phyloP scores from a whole-genome alignment of 1,284 basidiomycete genomes.

The Pyrrhoderma noxium region DNA sequence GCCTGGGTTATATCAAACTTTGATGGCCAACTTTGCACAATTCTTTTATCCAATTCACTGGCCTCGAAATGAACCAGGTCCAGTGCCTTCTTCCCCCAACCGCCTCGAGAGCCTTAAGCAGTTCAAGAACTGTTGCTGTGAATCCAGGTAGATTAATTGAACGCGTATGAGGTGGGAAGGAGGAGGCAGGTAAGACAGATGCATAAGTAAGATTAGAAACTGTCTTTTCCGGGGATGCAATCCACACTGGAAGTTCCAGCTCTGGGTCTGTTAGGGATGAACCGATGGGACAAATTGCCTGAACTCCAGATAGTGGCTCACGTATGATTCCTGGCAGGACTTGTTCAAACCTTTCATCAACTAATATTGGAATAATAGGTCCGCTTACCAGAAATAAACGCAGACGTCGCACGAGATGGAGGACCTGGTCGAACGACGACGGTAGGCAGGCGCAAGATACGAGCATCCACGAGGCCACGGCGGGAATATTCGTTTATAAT shows the following conservation, averaged over 20 bases:
- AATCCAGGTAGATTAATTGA: slow-evolving; percentile 45
- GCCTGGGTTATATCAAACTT: slow-evolving; percentile 39
- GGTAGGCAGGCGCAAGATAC: slow-evolving; percentile 55
- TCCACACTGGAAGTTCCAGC: slow-evolving; percentile 44
- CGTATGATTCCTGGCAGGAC: slow-evolving; percentile 43
- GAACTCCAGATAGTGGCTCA: slow-evolving; percentile 49
- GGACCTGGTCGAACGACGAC: slow-evolving; percentile 52
- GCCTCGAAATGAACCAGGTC: slow-evolving; percentile 36
- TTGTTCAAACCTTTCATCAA: background rate
- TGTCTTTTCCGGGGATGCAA: slow-evolving; percentile 46
- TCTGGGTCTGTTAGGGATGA: slow-evolving; percentile 36
- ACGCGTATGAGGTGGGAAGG: slow-evolving; percentile 44
- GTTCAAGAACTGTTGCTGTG: slow-evolving; percentile 39
- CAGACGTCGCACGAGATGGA: slow-evolving; percentile 50
- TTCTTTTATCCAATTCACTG: slow-evolving; percentile 33
- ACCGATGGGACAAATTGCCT: slow-evolving; percentile 48
- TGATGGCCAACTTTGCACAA: slow-evolving; percentile 43
- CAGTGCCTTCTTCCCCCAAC: slow-evolving; percentile 36
- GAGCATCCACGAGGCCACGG: slow-evolving; percentile 54
- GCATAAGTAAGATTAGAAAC: slow-evolving; percentile 50
- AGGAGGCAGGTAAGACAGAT: slow-evolving; percentile 40
- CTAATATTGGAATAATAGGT: background rate
- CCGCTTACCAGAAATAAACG: slow-evolving; percentile 40
- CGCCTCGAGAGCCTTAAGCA: slow-evolving; percentile 35
- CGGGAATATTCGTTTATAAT: slow-evolving; percentile 59